phyloP scores from a whole-genome alignment of 371 early-diverging fungal genomes.

The Mortierella sp. region DNA sequence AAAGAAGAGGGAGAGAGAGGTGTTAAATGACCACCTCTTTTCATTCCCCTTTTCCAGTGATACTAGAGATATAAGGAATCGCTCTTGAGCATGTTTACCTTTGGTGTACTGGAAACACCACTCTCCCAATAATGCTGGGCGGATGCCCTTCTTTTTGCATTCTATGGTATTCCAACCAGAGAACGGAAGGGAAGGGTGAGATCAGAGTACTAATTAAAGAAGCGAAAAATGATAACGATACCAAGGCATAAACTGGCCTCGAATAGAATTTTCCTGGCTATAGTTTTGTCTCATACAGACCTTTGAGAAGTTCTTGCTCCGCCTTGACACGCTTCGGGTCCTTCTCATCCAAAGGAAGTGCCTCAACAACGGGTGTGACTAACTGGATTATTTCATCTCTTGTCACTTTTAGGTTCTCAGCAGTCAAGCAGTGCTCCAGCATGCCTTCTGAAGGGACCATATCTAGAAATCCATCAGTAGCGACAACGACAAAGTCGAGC shows the following conservation, averaged over 20 bases:
- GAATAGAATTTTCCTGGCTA: too few species aligned
- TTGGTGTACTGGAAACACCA: constrained; percentile 17
- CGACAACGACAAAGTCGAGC: too few species aligned
- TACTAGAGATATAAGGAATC: too few species aligned
- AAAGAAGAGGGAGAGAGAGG: not conserved
- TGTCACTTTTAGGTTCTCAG: constrained; percentile 14
- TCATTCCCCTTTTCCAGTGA: too few species aligned
- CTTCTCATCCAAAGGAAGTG: constrained; percentile 21
- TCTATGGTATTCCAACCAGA: constrained; percentile 5
- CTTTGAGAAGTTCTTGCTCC: constrained; percentile 23
- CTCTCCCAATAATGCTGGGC: not conserved
- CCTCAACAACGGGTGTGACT: constrained; percentile 16
- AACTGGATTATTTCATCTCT: constrained; percentile 22
- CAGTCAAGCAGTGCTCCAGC: constrained; percentile 21
- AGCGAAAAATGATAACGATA: too few species aligned
- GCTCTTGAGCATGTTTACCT: constrained; percentile 16
- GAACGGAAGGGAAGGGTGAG: too few species aligned
- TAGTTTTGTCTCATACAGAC: too few species aligned
- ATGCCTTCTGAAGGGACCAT: constrained; percentile 40
- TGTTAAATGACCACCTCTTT: too few species aligned
- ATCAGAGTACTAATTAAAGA: not conserved
- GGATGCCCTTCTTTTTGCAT: not conserved
- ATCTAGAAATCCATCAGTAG: constrained; percentile 22
- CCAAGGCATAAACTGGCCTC: too few species aligned
- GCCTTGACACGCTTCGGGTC: constrained; percentile 32